A percentile compares a stretch with the other conserved stretches of the same genome.
Evolutionary conservation across 202 grass and related monocot genomes (phyloP).

Genomic region (Cymbopogon flexuosus): DNA sequence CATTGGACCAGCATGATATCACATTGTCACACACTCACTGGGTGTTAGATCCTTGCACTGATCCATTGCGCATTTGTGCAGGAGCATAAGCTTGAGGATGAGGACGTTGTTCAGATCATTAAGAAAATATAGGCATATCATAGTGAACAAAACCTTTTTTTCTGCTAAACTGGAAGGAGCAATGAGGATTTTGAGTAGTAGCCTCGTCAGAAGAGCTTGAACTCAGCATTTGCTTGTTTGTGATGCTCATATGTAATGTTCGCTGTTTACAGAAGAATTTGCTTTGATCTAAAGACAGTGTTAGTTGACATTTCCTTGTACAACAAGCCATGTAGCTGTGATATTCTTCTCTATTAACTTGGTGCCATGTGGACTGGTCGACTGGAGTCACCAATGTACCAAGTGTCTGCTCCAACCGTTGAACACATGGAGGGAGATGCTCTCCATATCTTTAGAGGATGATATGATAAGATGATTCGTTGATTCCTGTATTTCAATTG

Average conservation of each 20-base stretch:
- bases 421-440: slow-evolving; percentile 36
- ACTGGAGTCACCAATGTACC: slow-evolving; percentile 14
- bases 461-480: background rate
- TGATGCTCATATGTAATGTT: background rate
- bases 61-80: slow-evolving; percentile 6
- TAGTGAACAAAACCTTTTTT: background rate
- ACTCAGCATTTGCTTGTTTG: background rate
- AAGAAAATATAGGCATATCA: slow-evolving; percentile 64
- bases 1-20: background rate
- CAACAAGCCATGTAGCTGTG: slow-evolving; percentile 18
- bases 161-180: slow-evolving; percentile 16
- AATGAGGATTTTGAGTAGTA: slow-evolving; percentile 27
- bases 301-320: background rate
- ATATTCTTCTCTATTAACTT: background rate
- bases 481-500: background rate
- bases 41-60: background rate
- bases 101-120: slow-evolving; percentile 96
- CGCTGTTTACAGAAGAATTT: background rate
- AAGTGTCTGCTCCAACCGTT: background rate
- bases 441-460: slow-evolving; percentile 12
- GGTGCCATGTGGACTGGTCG: background rate
- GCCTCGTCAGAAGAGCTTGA: background rate
- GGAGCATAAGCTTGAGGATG: slow-evolving; percentile 96
- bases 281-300: background rate
- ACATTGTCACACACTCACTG: background rate